A percentile compares a stretch with the other conserved stretches of the same genome.
These are phyloP conservation scores for Skeletonema marinoi DNA, from an alignment of 108 stramenopile species.

Conservation along the genomic window DNA sequence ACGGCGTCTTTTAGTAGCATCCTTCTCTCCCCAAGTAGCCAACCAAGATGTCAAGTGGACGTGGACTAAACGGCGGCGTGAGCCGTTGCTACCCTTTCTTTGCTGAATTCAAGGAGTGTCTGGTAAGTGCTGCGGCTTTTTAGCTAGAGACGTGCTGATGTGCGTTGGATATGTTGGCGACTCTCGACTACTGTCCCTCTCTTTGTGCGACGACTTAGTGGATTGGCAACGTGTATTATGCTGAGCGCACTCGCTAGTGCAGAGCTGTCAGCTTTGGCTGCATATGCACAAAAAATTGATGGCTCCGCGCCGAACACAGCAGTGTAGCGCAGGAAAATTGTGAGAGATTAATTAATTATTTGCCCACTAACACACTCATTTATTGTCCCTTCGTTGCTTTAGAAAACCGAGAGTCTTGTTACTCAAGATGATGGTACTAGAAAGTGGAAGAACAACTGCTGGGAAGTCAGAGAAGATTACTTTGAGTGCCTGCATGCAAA, in stretches of 20 bases:
- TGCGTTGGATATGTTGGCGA: neutral
- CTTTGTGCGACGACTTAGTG: neutral
- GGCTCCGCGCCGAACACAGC: neutral
- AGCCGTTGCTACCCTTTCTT: constrained; percentile 87
- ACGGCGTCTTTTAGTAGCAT: neutral
- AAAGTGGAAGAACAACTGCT: constrained; percentile 55
- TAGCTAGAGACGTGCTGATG: neutral
- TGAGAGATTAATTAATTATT: neutral
- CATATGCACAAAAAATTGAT: neutral
- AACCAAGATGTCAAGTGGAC: constrained; percentile 75
- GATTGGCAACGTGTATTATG: too few species aligned
- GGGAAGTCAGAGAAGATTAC: constrained; percentile 72
- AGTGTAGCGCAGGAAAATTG: neutral
- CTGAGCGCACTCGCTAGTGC: neutral
- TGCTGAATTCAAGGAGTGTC: constrained; percentile 76
- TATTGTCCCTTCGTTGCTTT: neutral
- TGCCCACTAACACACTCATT: neutral
- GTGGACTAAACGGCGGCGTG: constrained; percentile 68
- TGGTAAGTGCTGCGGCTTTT: constrained; percentile 53
- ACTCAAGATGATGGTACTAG: constrained; percentile 26
- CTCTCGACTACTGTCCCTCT: neutral
- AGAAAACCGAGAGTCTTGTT: constrained; percentile 38
- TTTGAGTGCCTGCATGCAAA: constrained; percentile 89
- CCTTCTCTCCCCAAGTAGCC: neutral
- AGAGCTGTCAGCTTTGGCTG: neutral